Conservation (phyloP, 129 eudicot genomes). For the Arctium minus region DNA sequence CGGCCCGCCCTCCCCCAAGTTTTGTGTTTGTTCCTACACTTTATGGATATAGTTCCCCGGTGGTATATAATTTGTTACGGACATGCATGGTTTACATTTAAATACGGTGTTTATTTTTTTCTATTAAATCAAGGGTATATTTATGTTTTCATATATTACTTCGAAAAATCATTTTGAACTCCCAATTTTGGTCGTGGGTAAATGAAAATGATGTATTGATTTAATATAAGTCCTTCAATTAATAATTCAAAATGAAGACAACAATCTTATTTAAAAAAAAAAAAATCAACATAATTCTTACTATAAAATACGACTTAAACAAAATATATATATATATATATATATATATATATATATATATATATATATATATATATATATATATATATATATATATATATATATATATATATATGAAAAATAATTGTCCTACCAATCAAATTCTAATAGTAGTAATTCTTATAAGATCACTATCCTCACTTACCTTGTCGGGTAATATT, state of each 20-base stretch:
- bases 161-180: background rate
- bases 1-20: background rate
- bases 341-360: no score
- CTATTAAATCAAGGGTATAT: background rate
- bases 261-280: background rate
- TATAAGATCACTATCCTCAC: no score
- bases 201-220: background rate
- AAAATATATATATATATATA: no score
- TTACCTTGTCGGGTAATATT: no score
- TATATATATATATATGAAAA: no score
- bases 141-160: background rate
- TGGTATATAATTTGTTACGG: background rate
- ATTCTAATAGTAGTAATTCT: no score
- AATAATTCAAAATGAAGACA: no score
- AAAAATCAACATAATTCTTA: background rate
- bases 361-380: no score
- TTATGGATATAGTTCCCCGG: background rate
- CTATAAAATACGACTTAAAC: background rate
- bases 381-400: no score
- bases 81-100: background rate
- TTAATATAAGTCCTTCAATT: no score
- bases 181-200: background rate
- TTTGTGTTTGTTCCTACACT: background rate
- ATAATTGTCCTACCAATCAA: no score
- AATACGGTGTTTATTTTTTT: background rate